Percentiles rank a stretch among this genome's conserved stretches.
phyloP scores from a whole-genome alignment of 1,284 basidiomycete genomes.

The Boletus mariae region DNA sequence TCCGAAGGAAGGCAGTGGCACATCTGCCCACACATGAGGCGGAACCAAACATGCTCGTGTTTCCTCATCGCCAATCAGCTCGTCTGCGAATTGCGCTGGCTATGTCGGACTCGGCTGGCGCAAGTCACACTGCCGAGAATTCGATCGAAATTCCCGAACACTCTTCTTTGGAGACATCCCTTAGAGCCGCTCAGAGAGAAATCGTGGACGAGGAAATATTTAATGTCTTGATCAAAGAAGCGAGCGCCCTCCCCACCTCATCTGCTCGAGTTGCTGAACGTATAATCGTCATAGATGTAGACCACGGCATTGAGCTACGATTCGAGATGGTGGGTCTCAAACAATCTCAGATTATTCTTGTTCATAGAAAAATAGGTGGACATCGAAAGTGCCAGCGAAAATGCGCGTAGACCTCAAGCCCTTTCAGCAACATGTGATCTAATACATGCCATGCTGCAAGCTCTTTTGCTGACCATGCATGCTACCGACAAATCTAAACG shows the following conservation, averaged over 20 bases:
- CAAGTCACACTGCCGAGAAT: conserved; percentile 38
- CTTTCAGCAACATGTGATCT: conserved; percentile 57
- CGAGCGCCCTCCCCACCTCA: conserved; percentile 65
- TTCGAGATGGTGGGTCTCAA: conserved; percentile 43
- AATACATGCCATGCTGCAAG: conserved; percentile 60
- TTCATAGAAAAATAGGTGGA: conserved; percentile 32
- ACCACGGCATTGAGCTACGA: conserved; percentile 60
- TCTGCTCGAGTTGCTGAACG: conserved; percentile 73
- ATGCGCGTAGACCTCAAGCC: conserved; percentile 7
- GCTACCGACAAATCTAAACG: conserved; percentile 47
- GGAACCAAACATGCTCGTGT: conserved; percentile 46
- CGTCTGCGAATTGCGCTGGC: conserved; percentile 57
- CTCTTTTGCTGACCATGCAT: conserved; percentile 65
- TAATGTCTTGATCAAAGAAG: conserved; percentile 63
- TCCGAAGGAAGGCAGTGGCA: conserved; percentile 65
- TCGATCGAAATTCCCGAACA: conserved; percentile 32
- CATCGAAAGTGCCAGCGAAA: conserved; percentile 15
- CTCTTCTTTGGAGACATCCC: conserved; percentile 44
- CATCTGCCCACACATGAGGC: conserved; percentile 52
- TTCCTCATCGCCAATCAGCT: conserved; percentile 58
- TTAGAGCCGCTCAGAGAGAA: conserved; percentile 63
- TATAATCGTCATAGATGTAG: conserved; percentile 67
- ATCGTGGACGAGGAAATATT: conserved; percentile 78
- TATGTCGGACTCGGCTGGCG: conserved; percentile 34
- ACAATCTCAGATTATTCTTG: conserved; percentile 1